Evolutionary conservation across 2,329 filamentous ascomycete species (phyloP).

Genomic region (Metarhizium sp.): DNA sequence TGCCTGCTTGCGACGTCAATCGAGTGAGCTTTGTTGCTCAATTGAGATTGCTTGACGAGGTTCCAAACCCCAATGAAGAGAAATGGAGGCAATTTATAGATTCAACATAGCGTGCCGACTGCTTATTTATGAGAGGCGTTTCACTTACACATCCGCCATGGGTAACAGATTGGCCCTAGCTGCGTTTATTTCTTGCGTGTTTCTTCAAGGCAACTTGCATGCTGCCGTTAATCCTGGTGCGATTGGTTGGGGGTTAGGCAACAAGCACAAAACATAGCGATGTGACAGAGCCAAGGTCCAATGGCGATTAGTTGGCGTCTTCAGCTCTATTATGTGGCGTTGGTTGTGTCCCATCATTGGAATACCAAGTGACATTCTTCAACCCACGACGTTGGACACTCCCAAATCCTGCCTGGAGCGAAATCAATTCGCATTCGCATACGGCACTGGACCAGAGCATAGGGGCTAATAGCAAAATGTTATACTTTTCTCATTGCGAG

Average conservation of each 20-base stretch:
- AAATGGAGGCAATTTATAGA: background rate
- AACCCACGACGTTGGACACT: background rate
- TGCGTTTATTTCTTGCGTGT: background rate
- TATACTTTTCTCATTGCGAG: too few relatives aligned
- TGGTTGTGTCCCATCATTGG: background rate
- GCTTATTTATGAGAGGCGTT: background rate
- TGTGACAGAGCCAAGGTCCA: background rate
- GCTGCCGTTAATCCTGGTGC: background rate
- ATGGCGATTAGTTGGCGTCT: background rate
- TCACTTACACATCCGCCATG: background rate
- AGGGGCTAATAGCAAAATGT: background rate
- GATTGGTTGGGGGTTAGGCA: background rate
- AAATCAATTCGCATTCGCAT: background rate
- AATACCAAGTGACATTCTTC: background rate
- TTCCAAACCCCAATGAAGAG: background rate
- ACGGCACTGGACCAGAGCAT: background rate
- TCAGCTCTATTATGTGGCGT: background rate
- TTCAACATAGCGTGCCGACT: background rate
- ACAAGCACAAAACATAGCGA: background rate
- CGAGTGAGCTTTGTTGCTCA: background rate
- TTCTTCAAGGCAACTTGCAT: background rate
- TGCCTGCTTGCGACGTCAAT: too few relatives aligned
- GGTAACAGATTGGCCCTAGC: background rate
- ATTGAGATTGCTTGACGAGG: background rate
- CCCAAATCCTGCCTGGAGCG: background rate